Base-by-base conservation (phyloP, 1,139 yeast species). In the Blastobotrys aristatus region DNA sequence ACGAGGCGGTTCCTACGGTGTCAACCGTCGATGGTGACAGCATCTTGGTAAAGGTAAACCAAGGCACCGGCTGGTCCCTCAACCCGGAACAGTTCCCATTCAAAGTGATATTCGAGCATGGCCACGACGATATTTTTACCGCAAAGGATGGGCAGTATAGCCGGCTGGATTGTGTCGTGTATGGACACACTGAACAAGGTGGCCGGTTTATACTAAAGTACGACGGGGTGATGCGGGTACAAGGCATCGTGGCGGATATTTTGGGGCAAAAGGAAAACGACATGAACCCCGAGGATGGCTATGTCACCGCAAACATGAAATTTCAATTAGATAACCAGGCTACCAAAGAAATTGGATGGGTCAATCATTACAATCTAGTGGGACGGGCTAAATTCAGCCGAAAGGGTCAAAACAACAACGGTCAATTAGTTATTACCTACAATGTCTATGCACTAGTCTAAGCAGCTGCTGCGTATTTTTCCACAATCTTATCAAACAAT, bases 401-500 rank as follows among this genome's bases (percentile, higher is more conserved):
- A 29, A 40, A 46, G 32, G 38, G 38, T 18, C 5, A 24, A 5
- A 42, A 40, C 14, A 17, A 18, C 22, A 18, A 18, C 18, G 33
- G 33, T 3, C 31, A 48, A 33, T 46, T 48, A 33, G 31, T 18
- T 26, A 44, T 48, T 21, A 44, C 38, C 20, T 44, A 48, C 29
- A 34, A 35, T 16, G 48, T 48, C 17, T 37, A 48, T 30, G 40
- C 40, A 22, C 30, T 37, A 24, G 27, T 37, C 13, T 37, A 24
- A 24, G 27, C 27, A 24, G 27, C 10, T 5, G 27, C 21, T 3
- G 30, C 3, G 17, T 81, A 83, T 63, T 80, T 80, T 20, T 65
- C 68, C 35, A 43, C 16, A 32, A 82, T 72, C 37, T 72, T 76
- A 57, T 79, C 80, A 58, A 84, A 83, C 54, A 74, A 65, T 41